These are phyloP conservation scores for Pyricularia grisea DNA, from an alignment of 2,329 filamentous ascomycete genomes.

Conservation along the genomic window DNA sequence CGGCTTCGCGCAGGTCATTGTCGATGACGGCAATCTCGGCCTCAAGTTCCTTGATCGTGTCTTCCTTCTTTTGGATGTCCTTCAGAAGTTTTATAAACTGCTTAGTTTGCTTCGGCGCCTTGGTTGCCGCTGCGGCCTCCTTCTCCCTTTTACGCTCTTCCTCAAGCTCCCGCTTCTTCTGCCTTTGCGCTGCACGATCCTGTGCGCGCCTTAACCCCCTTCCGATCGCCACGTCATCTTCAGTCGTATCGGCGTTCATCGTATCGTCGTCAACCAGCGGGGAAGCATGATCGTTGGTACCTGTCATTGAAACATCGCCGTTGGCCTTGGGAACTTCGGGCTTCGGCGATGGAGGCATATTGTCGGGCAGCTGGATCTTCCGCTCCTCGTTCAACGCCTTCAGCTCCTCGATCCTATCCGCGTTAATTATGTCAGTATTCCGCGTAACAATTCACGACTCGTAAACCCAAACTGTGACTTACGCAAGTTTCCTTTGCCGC, in stretches of 20 bases:
- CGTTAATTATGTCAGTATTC: constrained; percentile 18
- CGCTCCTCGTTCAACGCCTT: constrained; percentile 62
- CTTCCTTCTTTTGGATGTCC: constrained; percentile 82
- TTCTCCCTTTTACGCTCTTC: constrained; percentile 55
- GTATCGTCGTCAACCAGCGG: constrained; percentile 51
- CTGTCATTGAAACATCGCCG: constrained; percentile 49
- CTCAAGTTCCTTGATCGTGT: constrained; percentile 70
- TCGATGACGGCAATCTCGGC: constrained; percentile 78
- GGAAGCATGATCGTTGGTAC: constrained; percentile 54
- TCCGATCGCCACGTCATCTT: constrained; percentile 52
- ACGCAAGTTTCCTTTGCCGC: constrained; percentile 61
- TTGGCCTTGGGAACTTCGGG: constrained; percentile 38
- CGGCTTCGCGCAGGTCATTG: constrained; percentile 86
- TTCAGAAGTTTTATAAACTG: constrained; percentile 81
- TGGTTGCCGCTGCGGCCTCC: constrained; percentile 53
- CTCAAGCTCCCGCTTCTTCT: constrained; percentile 59
- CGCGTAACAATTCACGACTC: not conserved
- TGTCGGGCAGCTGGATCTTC: constrained; percentile 65
- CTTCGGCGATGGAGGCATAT: constrained; percentile 54
- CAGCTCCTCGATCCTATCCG: constrained; percentile 56
- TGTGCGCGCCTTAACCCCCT: constrained; percentile 52
- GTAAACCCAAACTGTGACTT: constrained; percentile 24
- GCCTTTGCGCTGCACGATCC: constrained; percentile 64
- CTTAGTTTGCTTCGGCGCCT: constrained; percentile 71
- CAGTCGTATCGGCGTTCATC: constrained; percentile 42